Evolutionary conservation across 1,139 yeast species (phyloP).

Genomic region (Spathaspora sp.): DNA sequence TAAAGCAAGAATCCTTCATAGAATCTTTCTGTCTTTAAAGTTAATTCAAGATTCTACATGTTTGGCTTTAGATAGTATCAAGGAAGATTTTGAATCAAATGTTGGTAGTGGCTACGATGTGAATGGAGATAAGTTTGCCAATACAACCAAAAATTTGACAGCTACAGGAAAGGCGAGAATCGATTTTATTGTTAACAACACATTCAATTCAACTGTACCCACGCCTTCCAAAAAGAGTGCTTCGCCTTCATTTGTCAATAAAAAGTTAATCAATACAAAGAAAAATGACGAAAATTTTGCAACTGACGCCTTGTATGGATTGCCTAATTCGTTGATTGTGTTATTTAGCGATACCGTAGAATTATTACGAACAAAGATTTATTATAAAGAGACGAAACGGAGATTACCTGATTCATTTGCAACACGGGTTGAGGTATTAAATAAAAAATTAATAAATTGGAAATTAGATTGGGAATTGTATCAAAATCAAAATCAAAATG

Average conservation of each 20-base stretch:
- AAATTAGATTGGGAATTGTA: conserved; percentile 60
- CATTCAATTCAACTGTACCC: conserved; percentile 10
- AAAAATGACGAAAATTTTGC: conserved; percentile 59
- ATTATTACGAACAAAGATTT: conserved; percentile 59
- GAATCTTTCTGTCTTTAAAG: conserved; percentile 74
- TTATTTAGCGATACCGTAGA: conserved; percentile 72
- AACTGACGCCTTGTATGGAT: conserved; percentile 79
- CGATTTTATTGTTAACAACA: conserved; percentile 45
- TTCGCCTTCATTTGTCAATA: conserved; percentile 44
- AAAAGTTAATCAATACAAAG: conserved; percentile 44
- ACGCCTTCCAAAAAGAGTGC: conserved; percentile 19
- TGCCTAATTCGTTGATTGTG: conserved; percentile 76
- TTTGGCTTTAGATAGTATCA: conserved; percentile 44
- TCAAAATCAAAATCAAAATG: conserved; percentile 14
- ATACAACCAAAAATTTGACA: conserved; percentile 3
- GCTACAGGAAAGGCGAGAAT: conserved; percentile 37
- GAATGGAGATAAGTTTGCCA: conserved; percentile 37
- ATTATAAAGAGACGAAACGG: conserved; percentile 36
- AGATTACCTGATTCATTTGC: conserved; percentile 44
- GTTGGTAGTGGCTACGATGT: conserved; percentile 39
- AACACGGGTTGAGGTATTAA: conserved; percentile 47
- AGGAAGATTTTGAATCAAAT: conserved; percentile 32
- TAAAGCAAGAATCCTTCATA: conserved; percentile 74
- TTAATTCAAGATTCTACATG: conserved; percentile 74
- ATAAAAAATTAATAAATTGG: conserved; percentile 60